Percentiles rank a stretch among this genome's conserved stretches.
phyloP scores from a whole-genome alignment of 129 eudicot genomes.

The Silybum marianum region DNA sequence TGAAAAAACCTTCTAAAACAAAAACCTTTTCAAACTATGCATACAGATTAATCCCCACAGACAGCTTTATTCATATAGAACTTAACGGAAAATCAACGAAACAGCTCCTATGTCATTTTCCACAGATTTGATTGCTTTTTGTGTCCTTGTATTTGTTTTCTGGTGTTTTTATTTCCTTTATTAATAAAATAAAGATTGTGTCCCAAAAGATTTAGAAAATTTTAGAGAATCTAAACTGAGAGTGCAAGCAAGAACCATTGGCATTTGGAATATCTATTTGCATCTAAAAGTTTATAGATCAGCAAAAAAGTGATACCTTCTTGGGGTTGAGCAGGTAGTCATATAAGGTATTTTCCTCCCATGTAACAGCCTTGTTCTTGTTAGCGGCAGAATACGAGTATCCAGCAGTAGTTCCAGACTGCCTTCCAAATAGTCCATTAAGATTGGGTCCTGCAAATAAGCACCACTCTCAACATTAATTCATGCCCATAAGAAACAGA shows the following conservation, averaged over 20 bases:
- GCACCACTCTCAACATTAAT: neutral
- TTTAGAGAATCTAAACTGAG: neutral
- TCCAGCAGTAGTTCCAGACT: conserved; percentile 86
- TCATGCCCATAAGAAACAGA: neutral
- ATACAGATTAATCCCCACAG: too few relatives aligned
- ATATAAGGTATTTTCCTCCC: conserved; percentile 78
- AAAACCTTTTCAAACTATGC: too few relatives aligned
- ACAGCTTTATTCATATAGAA: too few relatives aligned
- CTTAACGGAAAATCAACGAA: too few relatives aligned
- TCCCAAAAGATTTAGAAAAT: neutral
- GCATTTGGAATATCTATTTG: neutral
- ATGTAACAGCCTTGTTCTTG: conserved; percentile 79
- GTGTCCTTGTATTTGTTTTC: neutral
- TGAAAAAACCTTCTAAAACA: too few relatives aligned
- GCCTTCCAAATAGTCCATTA: conserved; percentile 88
- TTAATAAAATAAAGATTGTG: neutral
- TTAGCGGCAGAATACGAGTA: conserved; percentile 90
- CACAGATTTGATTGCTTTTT: neutral
- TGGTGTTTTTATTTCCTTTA: neutral
- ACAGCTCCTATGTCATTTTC: neutral
- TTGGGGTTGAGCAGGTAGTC: conserved; percentile 85
- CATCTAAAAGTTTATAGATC: neutral
- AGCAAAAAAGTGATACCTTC: conserved; percentile 52
- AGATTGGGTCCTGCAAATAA: conserved; percentile 68
- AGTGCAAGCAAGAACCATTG: neutral